phyloP scores from a whole-genome alignment of 139 green algal genomes.

The Mychonastes homosphaera region DNA sequence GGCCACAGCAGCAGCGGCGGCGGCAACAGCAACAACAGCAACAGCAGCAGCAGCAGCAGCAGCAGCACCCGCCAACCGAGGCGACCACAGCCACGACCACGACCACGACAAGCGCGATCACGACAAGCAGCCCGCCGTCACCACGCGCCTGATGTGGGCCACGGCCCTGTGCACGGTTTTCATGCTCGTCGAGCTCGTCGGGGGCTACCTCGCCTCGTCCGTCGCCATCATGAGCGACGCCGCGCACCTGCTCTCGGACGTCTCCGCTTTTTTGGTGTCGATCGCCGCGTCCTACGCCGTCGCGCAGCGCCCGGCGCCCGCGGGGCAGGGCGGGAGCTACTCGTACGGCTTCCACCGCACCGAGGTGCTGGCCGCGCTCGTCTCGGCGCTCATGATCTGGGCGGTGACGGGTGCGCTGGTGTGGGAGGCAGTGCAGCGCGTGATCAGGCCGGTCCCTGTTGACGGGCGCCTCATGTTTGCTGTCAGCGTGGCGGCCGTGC shows the following conservation, averaged over 20 bases:
- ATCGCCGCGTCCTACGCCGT: constrained; percentile 52
- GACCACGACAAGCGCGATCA: constrained; percentile 5
- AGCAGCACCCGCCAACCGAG: background rate
- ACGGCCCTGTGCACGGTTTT: constrained; percentile 40
- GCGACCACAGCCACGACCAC: constrained; percentile 3
- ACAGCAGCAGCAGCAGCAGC: constrained; percentile 5
- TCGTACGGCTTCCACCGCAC: constrained; percentile 84
- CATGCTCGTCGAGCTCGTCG: constrained; percentile 40
- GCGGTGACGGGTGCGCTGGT: constrained; percentile 80
- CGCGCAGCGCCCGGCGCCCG: constrained; percentile 11
- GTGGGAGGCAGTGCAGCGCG: constrained; percentile 67
- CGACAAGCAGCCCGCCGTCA: background rate
- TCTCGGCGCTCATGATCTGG: constrained; percentile 78
- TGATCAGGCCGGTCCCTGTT: constrained; percentile 48
- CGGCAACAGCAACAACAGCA: background rate
- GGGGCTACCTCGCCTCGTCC: constrained; percentile 48
- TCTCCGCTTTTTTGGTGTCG: constrained; percentile 70
- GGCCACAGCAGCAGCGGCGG: constrained; percentile 2
- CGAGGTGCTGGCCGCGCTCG: constrained; percentile 83
- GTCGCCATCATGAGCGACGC: constrained; percentile 92
- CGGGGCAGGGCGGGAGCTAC: constrained; percentile 33
- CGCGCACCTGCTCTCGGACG: constrained; percentile 89
- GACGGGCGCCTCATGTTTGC: constrained; percentile 85
- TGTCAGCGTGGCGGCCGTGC: constrained; percentile 60
- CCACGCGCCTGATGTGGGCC: constrained; percentile 24